Evolutionary conservation across 306 rosid species (phyloP).

Genomic region (Ochetophila trinervis): DNA sequence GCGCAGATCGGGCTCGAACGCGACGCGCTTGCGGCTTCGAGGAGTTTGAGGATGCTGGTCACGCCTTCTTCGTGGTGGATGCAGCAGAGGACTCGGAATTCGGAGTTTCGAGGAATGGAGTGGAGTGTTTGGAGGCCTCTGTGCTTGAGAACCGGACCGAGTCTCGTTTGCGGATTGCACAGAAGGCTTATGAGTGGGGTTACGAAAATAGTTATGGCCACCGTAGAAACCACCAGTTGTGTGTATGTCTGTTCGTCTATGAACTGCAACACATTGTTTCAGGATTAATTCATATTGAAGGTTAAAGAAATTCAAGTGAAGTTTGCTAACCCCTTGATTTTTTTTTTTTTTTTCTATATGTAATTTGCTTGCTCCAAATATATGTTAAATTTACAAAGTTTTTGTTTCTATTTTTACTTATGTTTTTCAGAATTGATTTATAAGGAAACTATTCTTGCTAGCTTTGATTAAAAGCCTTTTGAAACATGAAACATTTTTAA

Average conservation of each 20-base stretch:
- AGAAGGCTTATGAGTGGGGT: conserved; percentile 21
- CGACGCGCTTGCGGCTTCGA: conserved; percentile 43
- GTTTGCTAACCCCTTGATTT: too few relatives aligned
- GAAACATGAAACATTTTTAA: too few relatives aligned
- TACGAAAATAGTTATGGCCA: conserved; percentile 13
- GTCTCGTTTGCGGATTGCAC: conserved; percentile 16
- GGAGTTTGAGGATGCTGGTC: conserved; percentile 32
- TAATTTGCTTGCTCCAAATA: too few relatives aligned
- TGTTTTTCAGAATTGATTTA: too few relatives aligned
- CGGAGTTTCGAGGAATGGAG: conserved; percentile 11
- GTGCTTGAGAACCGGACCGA: neutral
- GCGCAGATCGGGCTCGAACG: conserved; percentile 33
- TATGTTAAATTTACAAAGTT: too few relatives aligned
- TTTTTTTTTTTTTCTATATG: too few relatives aligned
- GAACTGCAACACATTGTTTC: conserved; percentile 20
- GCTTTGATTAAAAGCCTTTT: too few relatives aligned
- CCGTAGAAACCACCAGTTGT: conserved; percentile 21
- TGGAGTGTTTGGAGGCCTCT: conserved; percentile 22
- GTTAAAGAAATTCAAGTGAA: too few relatives aligned
- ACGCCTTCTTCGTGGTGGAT: conserved; percentile 47
- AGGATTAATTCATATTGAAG: neutral
- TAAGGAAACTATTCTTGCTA: too few relatives aligned
- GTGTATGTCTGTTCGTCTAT: conserved; percentile 23
- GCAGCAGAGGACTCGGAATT: conserved; percentile 36
- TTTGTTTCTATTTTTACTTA: too few relatives aligned